Evolutionary conservation across 257 asterid genomes (phyloP), one percentile per base, ranked within the genome.

Genomic region (Asclepias syriaca): DNA sequence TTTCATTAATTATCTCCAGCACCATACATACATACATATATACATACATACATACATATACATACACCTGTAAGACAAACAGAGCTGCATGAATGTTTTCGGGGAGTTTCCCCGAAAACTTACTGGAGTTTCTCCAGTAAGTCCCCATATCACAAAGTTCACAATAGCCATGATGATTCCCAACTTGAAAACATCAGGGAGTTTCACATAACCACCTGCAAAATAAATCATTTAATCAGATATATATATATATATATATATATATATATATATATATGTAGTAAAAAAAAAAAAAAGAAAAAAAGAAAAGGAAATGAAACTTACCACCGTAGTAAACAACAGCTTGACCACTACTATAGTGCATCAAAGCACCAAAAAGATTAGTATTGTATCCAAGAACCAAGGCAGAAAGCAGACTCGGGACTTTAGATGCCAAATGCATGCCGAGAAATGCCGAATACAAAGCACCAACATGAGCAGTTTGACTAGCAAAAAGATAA

Each of bases 271-370:
- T n/a, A n/a, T n/a, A n/a, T n/a, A n/a, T n/a, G n/a, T n/a, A 39
- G 8, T 39, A 39, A 39, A 39, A 39, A 39, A 7, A 4, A 2
- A 59, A 15, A 6, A 22, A 70, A 16, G 14, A 27, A 49, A n/a
- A n/a, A n/a, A n/a, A n/a, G n/a, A n/a, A n/a, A 7, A 59, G 19
- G 6, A 46, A 34, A 14, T 14, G 56, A 71, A 29, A 10, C 40
- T 50, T 84, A 91, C 98, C 97, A 78, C 96, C 97, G 64, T 81
- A 94, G 68, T 94, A 94, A 22, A 94, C 80, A 22, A 96, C 98
- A 60, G 97, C 91, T 77, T 94, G 98, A 55, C 96, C 97, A 71
- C 98, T 94, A 78, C 97, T 85, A 37, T 94, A 94, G 80, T 94
- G 98, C 46, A 96, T 89, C 34, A 94, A 68, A 4, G 96, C 94